Percentiles rank a stretch among this genome's conserved stretches.
These are phyloP conservation scores for Elsinoe necatrix DNA, from an alignment of 2,329 filamentous ascomycete genomes.

Conservation along the genomic window DNA sequence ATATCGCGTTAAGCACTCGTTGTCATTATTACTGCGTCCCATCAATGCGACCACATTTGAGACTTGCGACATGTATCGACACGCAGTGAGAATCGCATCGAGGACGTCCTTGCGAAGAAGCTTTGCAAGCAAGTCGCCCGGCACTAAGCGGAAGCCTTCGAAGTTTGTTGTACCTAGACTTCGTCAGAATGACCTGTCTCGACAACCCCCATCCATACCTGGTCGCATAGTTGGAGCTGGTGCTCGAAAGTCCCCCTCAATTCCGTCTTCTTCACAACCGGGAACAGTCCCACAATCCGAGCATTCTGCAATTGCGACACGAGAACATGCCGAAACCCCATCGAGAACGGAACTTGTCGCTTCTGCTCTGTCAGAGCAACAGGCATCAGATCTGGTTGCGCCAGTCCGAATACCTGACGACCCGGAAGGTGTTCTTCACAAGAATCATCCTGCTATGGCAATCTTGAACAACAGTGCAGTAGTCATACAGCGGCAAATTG, in stretches of 20 bases:
- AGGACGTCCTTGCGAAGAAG: background rate
- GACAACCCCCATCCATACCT: background rate
- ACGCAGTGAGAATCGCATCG: background rate
- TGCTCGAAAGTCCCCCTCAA: background rate
- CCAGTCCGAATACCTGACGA: conserved; percentile 56
- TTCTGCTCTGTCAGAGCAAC: conserved; percentile 37
- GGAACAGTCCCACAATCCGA: background rate
- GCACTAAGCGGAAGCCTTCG: background rate
- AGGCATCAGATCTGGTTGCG: conserved; percentile 44
- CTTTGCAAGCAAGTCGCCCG: background rate
- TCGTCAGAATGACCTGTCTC: background rate
- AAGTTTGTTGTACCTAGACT: background rate
- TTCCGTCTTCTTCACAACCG: too few species aligned
- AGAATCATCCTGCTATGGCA: conserved; percentile 48
- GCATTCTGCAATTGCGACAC: background rate
- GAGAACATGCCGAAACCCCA: conserved; percentile 16
- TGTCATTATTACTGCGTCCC: too few species aligned
- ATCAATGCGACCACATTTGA: background rate
- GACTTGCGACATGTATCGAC: background rate
- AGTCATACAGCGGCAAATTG: conserved; percentile 54
- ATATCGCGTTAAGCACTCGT: too few species aligned
- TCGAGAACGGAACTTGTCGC: conserved; percentile 37
- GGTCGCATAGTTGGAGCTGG: background rate
- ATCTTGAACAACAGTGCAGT: conserved; percentile 54
- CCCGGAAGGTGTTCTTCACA: conserved; percentile 49